A percentile compares a stretch with the other conserved stretches of the same genome.
phyloP scores from a whole-genome alignment of 176 grass and related monocot genomes.

The Oryza rufipogon region DNA sequence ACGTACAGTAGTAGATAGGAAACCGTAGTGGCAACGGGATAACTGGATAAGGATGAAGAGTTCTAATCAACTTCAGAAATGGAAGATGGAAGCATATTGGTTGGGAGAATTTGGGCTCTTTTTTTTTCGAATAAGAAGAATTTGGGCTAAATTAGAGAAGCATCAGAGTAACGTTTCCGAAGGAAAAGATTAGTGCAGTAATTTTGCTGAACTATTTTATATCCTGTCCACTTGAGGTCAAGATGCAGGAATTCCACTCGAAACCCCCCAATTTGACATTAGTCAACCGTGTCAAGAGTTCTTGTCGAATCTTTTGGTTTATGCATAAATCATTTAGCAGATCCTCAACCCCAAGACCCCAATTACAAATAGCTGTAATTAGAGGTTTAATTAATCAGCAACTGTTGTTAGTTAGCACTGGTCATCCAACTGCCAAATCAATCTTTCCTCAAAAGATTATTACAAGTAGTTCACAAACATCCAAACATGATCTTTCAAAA shows the following conservation, averaged over 20 bases:
- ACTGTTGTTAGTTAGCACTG: not conserved
- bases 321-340: not conserved
- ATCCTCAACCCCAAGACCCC: not conserved
- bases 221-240: not conserved
- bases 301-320: not conserved
- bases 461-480: not conserved
- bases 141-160: not conserved
- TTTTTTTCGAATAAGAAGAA: too few relatives aligned
- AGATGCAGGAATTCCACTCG: not conserved
- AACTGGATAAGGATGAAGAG: not conserved
- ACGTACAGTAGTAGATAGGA: not conserved
- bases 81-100: not conserved
- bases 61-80: not conserved
- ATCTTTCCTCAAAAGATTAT: not conserved
- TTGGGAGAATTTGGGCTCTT: not conserved
- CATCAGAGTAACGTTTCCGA: not conserved
- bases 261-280: not conserved
- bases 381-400: not conserved
- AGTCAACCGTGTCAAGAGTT: constrained; percentile 25
- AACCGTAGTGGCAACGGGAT: not conserved
- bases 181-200: not conserved
- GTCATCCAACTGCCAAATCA: constrained; percentile 1
- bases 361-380: not conserved
- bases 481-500: not conserved
- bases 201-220: not conserved